A percentile compares a stretch with the other conserved stretches of the same genome.
phyloP scores from a whole-genome alignment of 1,284 basidiomycete genomes.

The Fomitopsis betulina region DNA sequence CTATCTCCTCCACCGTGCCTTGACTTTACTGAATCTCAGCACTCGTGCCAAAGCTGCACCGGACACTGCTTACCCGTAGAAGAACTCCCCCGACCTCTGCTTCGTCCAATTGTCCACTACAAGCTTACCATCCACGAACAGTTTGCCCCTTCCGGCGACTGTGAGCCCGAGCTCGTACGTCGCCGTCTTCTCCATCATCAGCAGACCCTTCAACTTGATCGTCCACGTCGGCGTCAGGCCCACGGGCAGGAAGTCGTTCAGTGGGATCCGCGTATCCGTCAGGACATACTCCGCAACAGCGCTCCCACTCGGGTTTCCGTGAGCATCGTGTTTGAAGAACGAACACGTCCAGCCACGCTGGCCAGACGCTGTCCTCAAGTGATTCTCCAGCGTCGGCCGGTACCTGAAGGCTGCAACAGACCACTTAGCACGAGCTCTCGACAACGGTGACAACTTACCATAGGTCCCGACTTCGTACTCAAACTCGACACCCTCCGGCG shows the following conservation, averaged over 20 bases:
- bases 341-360: conserved; percentile 58
- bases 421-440: not conserved
- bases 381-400: conserved; percentile 51
- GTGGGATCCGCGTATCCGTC: conserved; percentile 56
- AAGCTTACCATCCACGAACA: conserved; percentile 59
- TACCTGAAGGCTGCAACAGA: conserved; percentile 50
- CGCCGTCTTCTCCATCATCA: conserved; percentile 45
- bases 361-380: conserved; percentile 43
- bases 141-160: conserved; percentile 62
- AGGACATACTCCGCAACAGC: conserved; percentile 46
- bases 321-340: conserved; percentile 51
- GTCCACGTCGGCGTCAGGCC: conserved; percentile 61
- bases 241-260: conserved; percentile 63
- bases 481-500: conserved; percentile 41
- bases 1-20: conserved; percentile 61
- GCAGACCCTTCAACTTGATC: conserved; percentile 52
- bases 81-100: conserved; percentile 63
- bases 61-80: conserved; percentile 47
- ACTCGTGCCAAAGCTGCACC: not conserved
- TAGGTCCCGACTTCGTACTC: conserved; percentile 56
- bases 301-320: conserved; percentile 36
- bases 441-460: conserved; percentile 32
- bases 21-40: conserved; percentile 31
- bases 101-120: conserved; percentile 68
- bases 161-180: conserved; percentile 70